Conservation (phyloP, 768 basidiomycete genomes). For the Boletus rubroflammeus region DNA sequence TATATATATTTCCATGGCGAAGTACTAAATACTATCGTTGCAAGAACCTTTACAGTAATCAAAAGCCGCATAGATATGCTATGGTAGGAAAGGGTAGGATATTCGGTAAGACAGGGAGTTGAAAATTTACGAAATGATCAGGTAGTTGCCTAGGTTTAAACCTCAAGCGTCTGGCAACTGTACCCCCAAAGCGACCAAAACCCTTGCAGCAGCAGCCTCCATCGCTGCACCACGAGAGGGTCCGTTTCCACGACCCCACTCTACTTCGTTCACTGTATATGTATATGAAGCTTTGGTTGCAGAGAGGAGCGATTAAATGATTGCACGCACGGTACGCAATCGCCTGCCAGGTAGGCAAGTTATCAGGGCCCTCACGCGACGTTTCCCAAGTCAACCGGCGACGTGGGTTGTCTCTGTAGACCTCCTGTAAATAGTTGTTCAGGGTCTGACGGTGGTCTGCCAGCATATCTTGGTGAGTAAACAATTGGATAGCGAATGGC, state of each 20-base stretch:
- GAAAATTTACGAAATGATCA: neutral
- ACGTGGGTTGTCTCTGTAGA: constrained; percentile 12
- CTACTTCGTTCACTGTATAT: constrained; percentile 19
- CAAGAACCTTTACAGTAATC: neutral
- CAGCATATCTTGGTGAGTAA: neutral
- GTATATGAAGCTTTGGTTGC: neutral
- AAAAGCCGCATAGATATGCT: neutral
- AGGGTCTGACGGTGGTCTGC: constrained; percentile 21
- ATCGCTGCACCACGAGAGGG: constrained; percentile 16
- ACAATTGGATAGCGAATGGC: neutral
- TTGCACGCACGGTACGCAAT: constrained; percentile 20
- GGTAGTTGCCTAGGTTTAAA: neutral
- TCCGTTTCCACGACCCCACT: constrained; percentile 23
- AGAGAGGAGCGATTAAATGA: neutral
- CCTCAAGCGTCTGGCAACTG: neutral
- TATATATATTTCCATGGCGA: neutral
- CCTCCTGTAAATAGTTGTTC: constrained; percentile 22
- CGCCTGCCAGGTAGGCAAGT: constrained; percentile 24
- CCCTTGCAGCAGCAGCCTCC: constrained; percentile 20
- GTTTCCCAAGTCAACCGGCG: constrained; percentile 19
- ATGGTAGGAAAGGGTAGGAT: neutral
- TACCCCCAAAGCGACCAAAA: constrained; percentile 12
- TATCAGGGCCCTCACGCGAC: constrained; percentile 11
- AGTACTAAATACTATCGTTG: neutral
- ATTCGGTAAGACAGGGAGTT: neutral